Base-by-base conservation (phyloP, 495 filamentous ascomycete species). In the Pyrenopolyporus hunteri region DNA sequence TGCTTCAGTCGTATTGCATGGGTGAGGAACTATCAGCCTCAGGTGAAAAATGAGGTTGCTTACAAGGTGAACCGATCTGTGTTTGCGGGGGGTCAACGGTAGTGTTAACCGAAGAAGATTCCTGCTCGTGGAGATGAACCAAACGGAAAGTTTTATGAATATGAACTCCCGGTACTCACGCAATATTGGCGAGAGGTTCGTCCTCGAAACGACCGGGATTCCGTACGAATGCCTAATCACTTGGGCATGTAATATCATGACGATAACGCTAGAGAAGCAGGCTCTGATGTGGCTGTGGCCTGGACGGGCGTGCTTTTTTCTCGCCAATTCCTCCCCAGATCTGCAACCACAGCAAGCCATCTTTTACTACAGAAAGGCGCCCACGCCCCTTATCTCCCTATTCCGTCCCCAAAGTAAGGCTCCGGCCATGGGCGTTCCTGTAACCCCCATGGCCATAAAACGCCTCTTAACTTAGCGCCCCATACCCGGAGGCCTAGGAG, bases 231-330 rank as follows among this genome's bases (percentile, higher is more conserved):
- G 45, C 50, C 36, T 59, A 32, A 20, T 14, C 45, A 59, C 56
- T 11, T 36, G 11, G 28, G 28, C 39, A 55, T 46, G 50, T 47
- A 19, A 49, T 3, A 20, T 19, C 20, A 17, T 11, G 50, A 52
- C 11, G 50, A 60, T 43, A 37, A 23, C 63, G 57, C 63, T 60
- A 66, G 16, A 57, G 63, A 51, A 60, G 63, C 63, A 66, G 63
- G 63, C 63, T 66, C 63, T 42, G 50, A 17, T 42, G 63, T 57
- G 57, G 63, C 63, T 66, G 57, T 40, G 35, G 39, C 16, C 36
- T 48, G 42, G 56, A 49, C 36, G 23, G 22, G 33, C 31, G 23
- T 33, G 23, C 46, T 31, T 56, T 57, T 53, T 49, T 6, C 35
- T 57, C 45, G 51, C 51, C 25, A 49, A 65, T 59, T 56, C 45